Percentiles rank a stretch among this genome's conserved stretches.
These are phyloP conservation scores for Fusarium siculi DNA, from an alignment of 2,329 filamentous ascomycete species.

Conservation along the genomic window DNA sequence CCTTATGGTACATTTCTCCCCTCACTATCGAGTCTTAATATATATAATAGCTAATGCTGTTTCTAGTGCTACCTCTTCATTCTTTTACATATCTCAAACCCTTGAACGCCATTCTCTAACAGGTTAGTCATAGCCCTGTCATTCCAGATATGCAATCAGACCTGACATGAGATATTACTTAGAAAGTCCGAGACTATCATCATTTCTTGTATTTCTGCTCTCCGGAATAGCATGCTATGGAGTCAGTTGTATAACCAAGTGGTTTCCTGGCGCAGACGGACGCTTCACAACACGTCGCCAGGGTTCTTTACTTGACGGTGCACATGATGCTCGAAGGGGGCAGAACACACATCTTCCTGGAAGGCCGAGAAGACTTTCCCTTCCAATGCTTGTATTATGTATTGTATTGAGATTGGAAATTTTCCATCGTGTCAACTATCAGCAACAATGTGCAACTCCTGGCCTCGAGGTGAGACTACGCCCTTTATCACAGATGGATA, in stretches of 20 bases:
- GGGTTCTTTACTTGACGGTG: slow-evolving; percentile 33
- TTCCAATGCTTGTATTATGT: slow-evolving; percentile 56
- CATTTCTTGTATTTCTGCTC: slow-evolving; percentile 58
- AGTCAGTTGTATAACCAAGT: slow-evolving; percentile 56
- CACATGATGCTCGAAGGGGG: slow-evolving; percentile 47
- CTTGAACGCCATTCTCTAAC: slow-evolving; percentile 61
- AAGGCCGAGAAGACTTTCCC: slow-evolving; percentile 59
- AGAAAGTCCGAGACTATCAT: slow-evolving; percentile 63
- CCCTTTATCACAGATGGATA: neutral
- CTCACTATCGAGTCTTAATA: neutral
- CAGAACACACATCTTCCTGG: slow-evolving; percentile 53
- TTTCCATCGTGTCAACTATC: slow-evolving; percentile 57
- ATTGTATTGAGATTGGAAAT: slow-evolving; percentile 61
- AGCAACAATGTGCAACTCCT: slow-evolving; percentile 61
- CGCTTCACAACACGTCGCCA: slow-evolving; percentile 53
- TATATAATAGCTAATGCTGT: neutral
- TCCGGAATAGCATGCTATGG: slow-evolving; percentile 56
- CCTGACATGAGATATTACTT: neutral
- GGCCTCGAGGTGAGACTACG: slow-evolving; percentile 57
- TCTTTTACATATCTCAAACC: slow-evolving; percentile 59
- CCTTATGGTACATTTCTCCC: slow-evolving; percentile 32
- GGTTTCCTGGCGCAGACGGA: slow-evolving; percentile 59
- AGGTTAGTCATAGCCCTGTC: slow-evolving; percentile 48
- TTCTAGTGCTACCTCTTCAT: slow-evolving; percentile 58
- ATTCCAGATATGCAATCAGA: neutral